Evolutionary conservation across 768 basidiomycete species (phyloP).

Genomic region (Sarcomyxa edulis): DNA sequence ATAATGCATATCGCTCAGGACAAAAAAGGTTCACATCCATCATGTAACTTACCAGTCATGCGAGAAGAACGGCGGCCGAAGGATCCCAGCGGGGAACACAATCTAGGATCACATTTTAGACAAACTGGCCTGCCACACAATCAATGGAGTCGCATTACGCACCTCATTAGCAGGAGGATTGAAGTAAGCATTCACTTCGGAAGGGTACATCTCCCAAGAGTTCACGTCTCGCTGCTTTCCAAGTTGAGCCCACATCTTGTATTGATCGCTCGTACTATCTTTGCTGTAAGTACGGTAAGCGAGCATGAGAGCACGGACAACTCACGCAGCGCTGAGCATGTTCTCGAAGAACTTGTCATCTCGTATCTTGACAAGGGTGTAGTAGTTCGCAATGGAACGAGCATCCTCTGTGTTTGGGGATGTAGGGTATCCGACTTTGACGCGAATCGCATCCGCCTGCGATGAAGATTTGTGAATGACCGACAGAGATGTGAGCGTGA

Average conservation of each 20-base stretch:
- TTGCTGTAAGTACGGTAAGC: not conserved
- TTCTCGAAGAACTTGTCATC: conserved; percentile 80
- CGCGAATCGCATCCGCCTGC: conserved; percentile 73
- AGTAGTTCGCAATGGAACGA: conserved; percentile 67
- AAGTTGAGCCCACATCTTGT: conserved; percentile 70
- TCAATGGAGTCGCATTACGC: conserved; percentile 7
- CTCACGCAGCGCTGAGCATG: conserved; percentile 57
- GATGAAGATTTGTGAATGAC: conserved; percentile 7
- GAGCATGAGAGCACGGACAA: conserved; percentile 7
- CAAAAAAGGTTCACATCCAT: not conserved
- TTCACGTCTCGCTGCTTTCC: conserved; percentile 64
- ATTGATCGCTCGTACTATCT: conserved; percentile 50
- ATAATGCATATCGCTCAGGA: conserved; percentile 6
- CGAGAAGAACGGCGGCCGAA: conserved; percentile 89
- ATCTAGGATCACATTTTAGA: conserved; percentile 42
- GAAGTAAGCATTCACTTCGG: conserved; percentile 86
- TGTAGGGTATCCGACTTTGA: conserved; percentile 92
- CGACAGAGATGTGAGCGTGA: not conserved
- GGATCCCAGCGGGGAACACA: conserved; percentile 94
- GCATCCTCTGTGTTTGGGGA: conserved; percentile 79
- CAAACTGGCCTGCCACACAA: not conserved
- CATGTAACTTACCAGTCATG: conserved; percentile 53
- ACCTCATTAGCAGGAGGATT: conserved; percentile 87
- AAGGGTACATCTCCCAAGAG: conserved; percentile 85
- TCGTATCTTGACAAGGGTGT: conserved; percentile 60